phyloP scores from a whole-genome alignment of 257 asterid species.

The Fraxinus anomala region DNA sequence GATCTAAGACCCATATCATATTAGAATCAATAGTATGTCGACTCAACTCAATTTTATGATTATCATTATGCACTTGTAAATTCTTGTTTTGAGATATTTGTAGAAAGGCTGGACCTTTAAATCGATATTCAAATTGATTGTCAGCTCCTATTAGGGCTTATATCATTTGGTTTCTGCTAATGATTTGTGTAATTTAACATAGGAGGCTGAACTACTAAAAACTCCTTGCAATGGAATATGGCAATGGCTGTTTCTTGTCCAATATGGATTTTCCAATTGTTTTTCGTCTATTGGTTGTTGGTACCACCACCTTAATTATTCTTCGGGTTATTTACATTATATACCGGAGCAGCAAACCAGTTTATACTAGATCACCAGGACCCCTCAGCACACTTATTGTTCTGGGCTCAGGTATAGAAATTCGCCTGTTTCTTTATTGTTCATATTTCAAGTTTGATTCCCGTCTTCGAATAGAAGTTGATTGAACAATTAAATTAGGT shows the following conservation, averaged over 20 bases:
- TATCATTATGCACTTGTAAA: background rate
- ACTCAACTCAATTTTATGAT: background rate
- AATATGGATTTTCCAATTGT: constrained; percentile 26
- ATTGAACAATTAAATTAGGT: background rate
- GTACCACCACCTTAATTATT: constrained; percentile 40
- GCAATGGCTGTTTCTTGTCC: constrained; percentile 24
- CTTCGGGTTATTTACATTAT: constrained; percentile 54
- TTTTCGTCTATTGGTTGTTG: constrained; percentile 35
- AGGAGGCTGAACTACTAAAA: constrained; percentile 5
- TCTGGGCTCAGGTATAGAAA: constrained; percentile 72
- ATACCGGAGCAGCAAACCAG: constrained; percentile 43
- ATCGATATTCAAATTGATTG: background rate
- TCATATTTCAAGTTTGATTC: background rate
- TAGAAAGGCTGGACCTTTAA: background rate
- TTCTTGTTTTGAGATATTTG: background rate
- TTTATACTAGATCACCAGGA: constrained; percentile 32
- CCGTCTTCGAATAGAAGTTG: background rate
- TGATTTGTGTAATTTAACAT: background rate
- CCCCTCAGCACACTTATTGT: constrained; percentile 63
- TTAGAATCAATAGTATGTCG: background rate
- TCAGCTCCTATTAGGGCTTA: background rate
- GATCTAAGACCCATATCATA: background rate
- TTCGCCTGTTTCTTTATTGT: constrained; percentile 6
- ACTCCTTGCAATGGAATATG: constrained; percentile 38
- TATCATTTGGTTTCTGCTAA: background rate